Percentiles rank a stretch among this genome's conserved stretches.
Evolutionary conservation across 495 filamentous ascomycete genomes (phyloP).

Genomic region (Annulohypoxylon stygium): DNA sequence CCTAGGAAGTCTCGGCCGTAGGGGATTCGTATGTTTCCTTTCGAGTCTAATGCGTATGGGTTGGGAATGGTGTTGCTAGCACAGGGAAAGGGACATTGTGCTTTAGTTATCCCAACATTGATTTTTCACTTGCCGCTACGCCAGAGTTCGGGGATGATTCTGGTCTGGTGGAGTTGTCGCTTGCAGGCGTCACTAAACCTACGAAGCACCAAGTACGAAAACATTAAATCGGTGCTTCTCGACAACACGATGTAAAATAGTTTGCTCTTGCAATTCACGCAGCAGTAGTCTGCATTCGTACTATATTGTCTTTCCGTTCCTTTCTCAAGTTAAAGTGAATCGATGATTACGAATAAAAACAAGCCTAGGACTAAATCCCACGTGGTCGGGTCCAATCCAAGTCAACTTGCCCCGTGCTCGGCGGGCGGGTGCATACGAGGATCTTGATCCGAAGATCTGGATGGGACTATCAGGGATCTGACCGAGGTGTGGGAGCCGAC

Average conservation of each 20-base stretch:
- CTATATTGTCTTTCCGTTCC: not conserved
- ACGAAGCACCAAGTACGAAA: slow-evolving; percentile 30
- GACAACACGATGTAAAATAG: slow-evolving; percentile 52
- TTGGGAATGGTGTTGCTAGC: slow-evolving; percentile 49
- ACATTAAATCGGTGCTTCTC: slow-evolving; percentile 35
- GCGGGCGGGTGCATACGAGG: slow-evolving; percentile 41
- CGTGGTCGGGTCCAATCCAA: slow-evolving; percentile 33
- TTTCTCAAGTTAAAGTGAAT: slow-evolving; percentile 6
- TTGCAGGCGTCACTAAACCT: slow-evolving; percentile 23
- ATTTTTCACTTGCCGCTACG: slow-evolving; percentile 42
- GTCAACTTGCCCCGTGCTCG: slow-evolving; percentile 19
- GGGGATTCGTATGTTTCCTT: slow-evolving; percentile 49
- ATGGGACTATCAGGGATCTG: slow-evolving; percentile 37
- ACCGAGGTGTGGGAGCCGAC: slow-evolving; percentile 35
- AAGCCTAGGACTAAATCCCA: slow-evolving; percentile 17
- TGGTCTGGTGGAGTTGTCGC: slow-evolving; percentile 43
- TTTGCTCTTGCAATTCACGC: slow-evolving; percentile 40
- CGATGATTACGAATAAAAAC: slow-evolving; percentile 14
- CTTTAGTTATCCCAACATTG: slow-evolving; percentile 49
- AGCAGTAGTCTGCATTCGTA: slow-evolving; percentile 26
- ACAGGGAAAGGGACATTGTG: slow-evolving; percentile 53
- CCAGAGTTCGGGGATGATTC: slow-evolving; percentile 36
- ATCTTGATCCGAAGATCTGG: slow-evolving; percentile 43
- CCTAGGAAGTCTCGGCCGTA: slow-evolving; percentile 44
- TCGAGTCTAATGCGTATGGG: slow-evolving; percentile 54